phyloP scores from a whole-genome alignment of 1,139 yeast genomes.

The Tardiomyces digboiensis region DNA sequence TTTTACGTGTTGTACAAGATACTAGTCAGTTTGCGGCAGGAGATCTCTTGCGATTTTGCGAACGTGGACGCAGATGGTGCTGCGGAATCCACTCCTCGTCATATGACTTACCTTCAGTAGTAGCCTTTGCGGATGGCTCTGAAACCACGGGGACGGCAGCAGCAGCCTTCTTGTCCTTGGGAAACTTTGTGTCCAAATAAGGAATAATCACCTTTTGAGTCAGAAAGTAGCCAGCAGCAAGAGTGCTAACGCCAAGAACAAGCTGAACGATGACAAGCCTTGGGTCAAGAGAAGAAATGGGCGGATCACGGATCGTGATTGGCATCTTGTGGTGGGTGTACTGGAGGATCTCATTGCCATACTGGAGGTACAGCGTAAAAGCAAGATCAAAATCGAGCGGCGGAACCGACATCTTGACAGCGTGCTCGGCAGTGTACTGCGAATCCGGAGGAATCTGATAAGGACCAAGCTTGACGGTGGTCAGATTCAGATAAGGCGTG shows the following conservation, averaged over 20 bases:
- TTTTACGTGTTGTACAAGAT: too few relatives aligned
- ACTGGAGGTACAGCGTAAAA: constrained; percentile 50
- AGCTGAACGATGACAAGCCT: constrained; percentile 58
- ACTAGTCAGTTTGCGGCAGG: not conserved
- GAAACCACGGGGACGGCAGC: constrained; percentile 14
- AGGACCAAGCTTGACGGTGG: constrained; percentile 61
- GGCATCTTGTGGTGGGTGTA: constrained; percentile 16
- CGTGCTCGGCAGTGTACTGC: constrained; percentile 27
- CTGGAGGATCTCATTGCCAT: constrained; percentile 35
- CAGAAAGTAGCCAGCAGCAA: constrained; percentile 41
- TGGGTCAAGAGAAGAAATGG: constrained; percentile 66
- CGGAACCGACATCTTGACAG: constrained; percentile 36
- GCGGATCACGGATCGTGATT: constrained; percentile 49
- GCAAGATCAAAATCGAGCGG: constrained; percentile 51
- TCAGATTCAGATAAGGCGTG: constrained; percentile 45
- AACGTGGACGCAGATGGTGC: constrained; percentile 19
- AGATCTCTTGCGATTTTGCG: not conserved
- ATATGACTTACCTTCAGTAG: constrained; percentile 22
- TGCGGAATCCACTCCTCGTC: constrained; percentile 55
- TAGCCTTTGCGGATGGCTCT: constrained; percentile 24
- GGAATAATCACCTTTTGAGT: constrained; percentile 36
- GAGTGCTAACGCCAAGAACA: constrained; percentile 42
- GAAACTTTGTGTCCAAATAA: constrained; percentile 30
- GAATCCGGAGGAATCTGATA: constrained; percentile 38
- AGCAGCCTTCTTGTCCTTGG: constrained; percentile 19